Evolutionary conservation across 1,284 basidiomycete species (phyloP), one percentile per base, ranked within the genome.

Genomic region (Trametes pubescens): DNA sequence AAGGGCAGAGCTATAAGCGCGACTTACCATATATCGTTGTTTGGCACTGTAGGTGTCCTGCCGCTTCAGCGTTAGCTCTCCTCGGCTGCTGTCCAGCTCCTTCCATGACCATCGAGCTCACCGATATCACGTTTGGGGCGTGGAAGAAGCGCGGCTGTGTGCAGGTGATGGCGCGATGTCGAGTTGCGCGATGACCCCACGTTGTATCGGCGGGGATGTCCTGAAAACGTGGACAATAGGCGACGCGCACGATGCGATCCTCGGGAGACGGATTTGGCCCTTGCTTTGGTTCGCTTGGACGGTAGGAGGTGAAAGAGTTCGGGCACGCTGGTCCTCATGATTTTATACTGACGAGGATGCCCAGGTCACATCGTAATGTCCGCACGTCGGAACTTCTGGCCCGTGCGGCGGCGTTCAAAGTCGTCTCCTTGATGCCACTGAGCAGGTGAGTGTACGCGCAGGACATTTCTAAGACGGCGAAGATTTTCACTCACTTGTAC

Each of bases 31-130:
- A 68, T 59, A 59, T 22, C 8, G 11, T 34, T 68, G 61, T 68
- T 68, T 68, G 64, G 52, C 51, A n/a, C 53, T 68, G 67, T 68
- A 64, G 66, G 66, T 51, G 66, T 47, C 52, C 57, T 52, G 53
- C 60, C 56, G 16, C 47, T 21, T 57, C 34, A 56, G 56, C 56
- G 57, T 67, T 37, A 64, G 61, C 54, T 49, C 34, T 26, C 22
- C 52, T 38, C 47, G 40, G 40, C 40, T 43, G 40, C 7, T 16
- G 34, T 38, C 54, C 51, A 22, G 40, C 44, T 11, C 22, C 43
- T 6, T 26, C 59, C 47, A 64, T 44, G 32, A 52, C 49, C 38
- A 24, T 59, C 43, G 48, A 22, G 34, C 66, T 62, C 46, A 64
- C 62, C 59, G 34, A 35, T 14, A 16, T 24, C n/a, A 18, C 18